Conservation (phyloP, 1,139 yeast species). For the Sugiyamaella sp. region DNA sequence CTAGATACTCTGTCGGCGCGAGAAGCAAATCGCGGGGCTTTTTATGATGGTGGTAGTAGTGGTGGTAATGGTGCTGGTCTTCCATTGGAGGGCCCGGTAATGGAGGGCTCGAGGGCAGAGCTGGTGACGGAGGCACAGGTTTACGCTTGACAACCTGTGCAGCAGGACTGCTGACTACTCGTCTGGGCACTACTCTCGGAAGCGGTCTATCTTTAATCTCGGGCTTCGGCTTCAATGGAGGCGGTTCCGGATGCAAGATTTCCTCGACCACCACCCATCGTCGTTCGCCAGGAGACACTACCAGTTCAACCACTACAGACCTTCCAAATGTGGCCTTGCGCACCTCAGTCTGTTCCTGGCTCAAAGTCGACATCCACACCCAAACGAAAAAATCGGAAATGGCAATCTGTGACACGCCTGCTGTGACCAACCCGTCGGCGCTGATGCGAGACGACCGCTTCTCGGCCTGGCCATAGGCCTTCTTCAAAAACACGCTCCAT, state of each 20-base stretch:
- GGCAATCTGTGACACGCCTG: slow-evolving; percentile 63
- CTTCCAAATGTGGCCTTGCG: slow-evolving; percentile 77
- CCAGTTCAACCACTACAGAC: slow-evolving; percentile 72
- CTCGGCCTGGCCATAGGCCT: slow-evolving; percentile 19
- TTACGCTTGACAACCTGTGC: slow-evolving; percentile 12
- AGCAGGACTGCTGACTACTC: slow-evolving; percentile 28
- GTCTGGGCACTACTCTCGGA: slow-evolving; percentile 22
- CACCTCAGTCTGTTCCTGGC: slow-evolving; percentile 68
- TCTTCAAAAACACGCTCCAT: slow-evolving; percentile 26
- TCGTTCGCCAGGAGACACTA: slow-evolving; percentile 47
- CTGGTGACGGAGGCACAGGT: slow-evolving; percentile 14
- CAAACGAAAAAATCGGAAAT: slow-evolving; percentile 87
- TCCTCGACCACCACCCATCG: slow-evolving; percentile 86
- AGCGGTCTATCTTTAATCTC: slow-evolving; percentile 24
- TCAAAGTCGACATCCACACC: slow-evolving; percentile 85
- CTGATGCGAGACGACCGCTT: slow-evolving; percentile 10
- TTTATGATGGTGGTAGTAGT: slow-evolving; percentile 19
- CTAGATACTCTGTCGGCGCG: slow-evolving; percentile 22
- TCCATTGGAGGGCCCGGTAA: slow-evolving; percentile 8
- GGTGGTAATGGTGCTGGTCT: slow-evolving; percentile 25
- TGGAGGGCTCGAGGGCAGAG: not conserved
- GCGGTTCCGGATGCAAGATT: slow-evolving; percentile 36
- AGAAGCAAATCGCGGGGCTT: slow-evolving; percentile 15
- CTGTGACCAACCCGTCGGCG: slow-evolving; percentile 45
- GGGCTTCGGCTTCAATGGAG: slow-evolving; percentile 30